phyloP scores from a whole-genome alignment of 129 eudicot species.

The Chrysanthemum seticuspe region DNA sequence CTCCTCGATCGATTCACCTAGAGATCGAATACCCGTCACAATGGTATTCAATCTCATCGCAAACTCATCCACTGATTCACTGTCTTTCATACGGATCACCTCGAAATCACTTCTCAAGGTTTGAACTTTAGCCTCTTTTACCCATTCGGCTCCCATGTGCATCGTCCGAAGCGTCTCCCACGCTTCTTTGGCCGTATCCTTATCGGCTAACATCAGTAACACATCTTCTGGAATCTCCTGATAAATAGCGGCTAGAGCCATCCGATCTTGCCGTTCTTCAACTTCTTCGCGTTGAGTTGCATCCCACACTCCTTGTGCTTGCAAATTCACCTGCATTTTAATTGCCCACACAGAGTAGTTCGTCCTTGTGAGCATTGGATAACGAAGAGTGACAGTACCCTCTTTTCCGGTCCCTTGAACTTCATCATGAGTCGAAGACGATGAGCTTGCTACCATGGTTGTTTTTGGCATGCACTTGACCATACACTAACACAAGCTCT shows the following conservation, averaged over 20 bases:
- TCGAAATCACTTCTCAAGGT: too few relatives aligned
- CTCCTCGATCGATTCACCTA: neutral
- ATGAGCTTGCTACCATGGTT: neutral
- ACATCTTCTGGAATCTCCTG: neutral
- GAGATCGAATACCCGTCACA: constrained; percentile 8
- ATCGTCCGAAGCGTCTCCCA: too few relatives aligned
- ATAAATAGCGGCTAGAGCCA: neutral
- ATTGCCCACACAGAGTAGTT: neutral
- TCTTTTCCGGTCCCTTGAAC: neutral
- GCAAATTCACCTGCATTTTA: neutral
- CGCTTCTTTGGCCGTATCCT: neutral
- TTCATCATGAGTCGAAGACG: neutral
- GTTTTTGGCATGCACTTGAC: neutral
- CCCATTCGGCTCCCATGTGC: too few relatives aligned
- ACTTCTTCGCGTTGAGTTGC: neutral
- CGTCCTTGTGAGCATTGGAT: neutral
- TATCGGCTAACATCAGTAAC: neutral
- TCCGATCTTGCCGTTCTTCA: neutral
- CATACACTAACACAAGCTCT: constrained; percentile 8
- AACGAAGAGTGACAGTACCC: too few relatives aligned
- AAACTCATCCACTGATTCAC: neutral
- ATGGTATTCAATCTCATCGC: neutral
- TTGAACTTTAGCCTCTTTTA: too few relatives aligned
- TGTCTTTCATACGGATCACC: too few relatives aligned
- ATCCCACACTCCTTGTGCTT: neutral